These are phyloP conservation scores for Thuja plicata DNA, from an alignment of 83 land plant species.

Conservation along the genomic window DNA sequence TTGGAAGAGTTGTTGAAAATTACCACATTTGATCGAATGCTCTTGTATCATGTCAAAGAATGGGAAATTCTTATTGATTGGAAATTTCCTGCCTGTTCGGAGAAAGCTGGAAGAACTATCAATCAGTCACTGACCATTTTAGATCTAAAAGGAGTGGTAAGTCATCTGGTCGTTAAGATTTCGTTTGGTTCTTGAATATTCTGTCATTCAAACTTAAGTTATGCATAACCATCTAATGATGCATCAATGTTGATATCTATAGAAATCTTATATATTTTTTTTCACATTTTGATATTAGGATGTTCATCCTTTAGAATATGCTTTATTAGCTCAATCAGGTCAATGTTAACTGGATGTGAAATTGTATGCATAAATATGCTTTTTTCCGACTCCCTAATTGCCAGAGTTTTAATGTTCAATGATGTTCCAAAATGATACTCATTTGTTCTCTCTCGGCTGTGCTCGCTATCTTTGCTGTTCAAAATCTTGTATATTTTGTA, in stretches of 20 bases:
- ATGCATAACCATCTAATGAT: background rate
- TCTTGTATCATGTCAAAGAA: slow-evolving; percentile 42
- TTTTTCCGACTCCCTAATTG: background rate
- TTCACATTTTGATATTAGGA: background rate
- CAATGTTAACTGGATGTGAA: background rate
- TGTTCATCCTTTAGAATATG: background rate
- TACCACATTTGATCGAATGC: slow-evolving; percentile 40
- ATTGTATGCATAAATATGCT: background rate
- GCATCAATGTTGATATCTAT: background rate
- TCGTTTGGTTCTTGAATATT: background rate
- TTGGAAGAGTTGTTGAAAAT: slow-evolving; percentile 37
- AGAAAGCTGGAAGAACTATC: slow-evolving; percentile 31
- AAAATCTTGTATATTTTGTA: background rate
- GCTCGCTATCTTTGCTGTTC: background rate
- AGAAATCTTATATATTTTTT: background rate
- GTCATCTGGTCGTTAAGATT: background rate
- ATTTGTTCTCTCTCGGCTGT: background rate
- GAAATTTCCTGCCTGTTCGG: slow-evolving; percentile 44
- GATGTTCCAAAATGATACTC: background rate
- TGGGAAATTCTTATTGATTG: slow-evolving; percentile 41
- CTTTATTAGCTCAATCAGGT: background rate
- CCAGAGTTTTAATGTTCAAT: background rate
- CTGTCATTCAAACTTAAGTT: background rate
- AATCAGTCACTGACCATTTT: slow-evolving; percentile 40
- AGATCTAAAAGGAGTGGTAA: slow-evolving; percentile 56